These are phyloP conservation scores for Conidiobolus incongruus DNA, from an alignment of 371 early-diverging fungal genomes.

Conservation along the genomic window DNA sequence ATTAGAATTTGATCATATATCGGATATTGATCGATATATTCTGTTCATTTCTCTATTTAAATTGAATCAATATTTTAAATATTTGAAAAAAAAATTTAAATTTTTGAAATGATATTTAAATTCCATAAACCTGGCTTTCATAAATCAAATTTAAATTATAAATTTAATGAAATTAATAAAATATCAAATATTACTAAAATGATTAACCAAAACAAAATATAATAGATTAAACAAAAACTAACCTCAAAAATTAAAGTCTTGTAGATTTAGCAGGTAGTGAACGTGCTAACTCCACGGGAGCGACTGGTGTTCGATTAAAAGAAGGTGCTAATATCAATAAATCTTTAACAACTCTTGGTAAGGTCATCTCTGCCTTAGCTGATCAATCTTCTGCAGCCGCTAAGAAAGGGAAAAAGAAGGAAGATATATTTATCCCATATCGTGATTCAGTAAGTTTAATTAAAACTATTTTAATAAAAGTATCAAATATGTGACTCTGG, in stretches of 20 bases:
- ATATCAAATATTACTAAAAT: too few relatives aligned
- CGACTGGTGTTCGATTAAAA: conserved; percentile 88
- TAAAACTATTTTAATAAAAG: conserved; percentile 21
- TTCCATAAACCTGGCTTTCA: too few relatives aligned
- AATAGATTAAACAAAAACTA: conserved; percentile 1
- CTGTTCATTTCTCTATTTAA: too few relatives aligned
- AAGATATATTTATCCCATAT: conserved; percentile 54
- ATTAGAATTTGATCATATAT: too few relatives aligned
- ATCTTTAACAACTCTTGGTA: conserved; percentile 83
- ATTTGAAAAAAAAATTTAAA: too few relatives aligned
- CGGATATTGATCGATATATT: too few relatives aligned
- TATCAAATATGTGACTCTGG: too few relatives aligned
- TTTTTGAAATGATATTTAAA: too few relatives aligned
- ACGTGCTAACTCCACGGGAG: conserved; percentile 79
- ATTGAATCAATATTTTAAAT: too few relatives aligned
- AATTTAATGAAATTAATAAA: too few relatives aligned
- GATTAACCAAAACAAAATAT: too few relatives aligned
- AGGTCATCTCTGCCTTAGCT: conserved; percentile 89
- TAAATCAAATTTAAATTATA: too few relatives aligned
- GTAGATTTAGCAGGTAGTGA: conserved; percentile 93
- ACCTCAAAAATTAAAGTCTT: conserved; percentile 34
- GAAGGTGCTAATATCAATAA: conserved; percentile 99
- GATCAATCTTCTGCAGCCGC: conserved; percentile 27
- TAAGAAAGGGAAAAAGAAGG: conserved; percentile 22
- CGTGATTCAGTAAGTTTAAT: conserved; percentile 51